Percentiles rank a stretch among this genome's conserved stretches.
These are phyloP conservation scores for Chionographis japonica DNA, from an alignment of 106 monocot genomes.

Conservation along the genomic window DNA sequence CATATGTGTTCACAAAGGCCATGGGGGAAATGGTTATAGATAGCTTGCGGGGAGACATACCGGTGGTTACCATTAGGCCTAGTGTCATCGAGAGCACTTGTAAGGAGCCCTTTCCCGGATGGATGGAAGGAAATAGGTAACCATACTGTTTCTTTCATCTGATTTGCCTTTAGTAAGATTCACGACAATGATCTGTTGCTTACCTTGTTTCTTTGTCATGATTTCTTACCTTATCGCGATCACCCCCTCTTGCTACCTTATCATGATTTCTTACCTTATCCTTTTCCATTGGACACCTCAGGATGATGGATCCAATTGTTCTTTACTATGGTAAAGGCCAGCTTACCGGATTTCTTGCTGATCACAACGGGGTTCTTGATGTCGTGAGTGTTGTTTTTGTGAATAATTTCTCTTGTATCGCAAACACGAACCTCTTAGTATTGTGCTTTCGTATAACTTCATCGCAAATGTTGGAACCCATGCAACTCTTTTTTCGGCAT, in stretches of 20 bases:
- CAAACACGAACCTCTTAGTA: neutral
- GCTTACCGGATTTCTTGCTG: slow-evolving; percentile 69
- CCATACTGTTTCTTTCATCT: neutral
- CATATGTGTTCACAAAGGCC: slow-evolving; percentile 87
- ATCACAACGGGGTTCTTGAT: slow-evolving; percentile 73
- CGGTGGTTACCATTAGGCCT: slow-evolving; percentile 76
- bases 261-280: neutral
- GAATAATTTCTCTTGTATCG: too few relatives aligned
- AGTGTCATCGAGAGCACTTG: slow-evolving; percentile 80
- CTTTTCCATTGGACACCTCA: slow-evolving; percentile 4
- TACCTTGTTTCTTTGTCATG: too few relatives aligned
- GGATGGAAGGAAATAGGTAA: slow-evolving; percentile 98
- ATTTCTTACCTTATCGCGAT: too few relatives aligned
- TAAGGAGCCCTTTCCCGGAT: slow-evolving; percentile 86
- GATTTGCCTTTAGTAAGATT: too few relatives aligned
- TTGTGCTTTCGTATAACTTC: too few relatives aligned
- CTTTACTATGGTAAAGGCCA: slow-evolving; percentile 89
- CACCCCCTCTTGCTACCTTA: too few relatives aligned
- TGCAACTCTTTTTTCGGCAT: neutral
- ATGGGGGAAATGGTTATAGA: slow-evolving; percentile 92
- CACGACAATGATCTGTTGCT: too few relatives aligned
- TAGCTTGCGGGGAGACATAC: slow-evolving; percentile 68
- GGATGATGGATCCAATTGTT: slow-evolving; percentile 94
- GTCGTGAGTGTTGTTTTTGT: slow-evolving; percentile 37
- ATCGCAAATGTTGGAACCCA: neutral